Percentiles rank a stretch among this genome's conserved stretches.
phyloP scores from a whole-genome alignment of 2,329 filamentous ascomycete genomes.

The Septoria linicola region DNA sequence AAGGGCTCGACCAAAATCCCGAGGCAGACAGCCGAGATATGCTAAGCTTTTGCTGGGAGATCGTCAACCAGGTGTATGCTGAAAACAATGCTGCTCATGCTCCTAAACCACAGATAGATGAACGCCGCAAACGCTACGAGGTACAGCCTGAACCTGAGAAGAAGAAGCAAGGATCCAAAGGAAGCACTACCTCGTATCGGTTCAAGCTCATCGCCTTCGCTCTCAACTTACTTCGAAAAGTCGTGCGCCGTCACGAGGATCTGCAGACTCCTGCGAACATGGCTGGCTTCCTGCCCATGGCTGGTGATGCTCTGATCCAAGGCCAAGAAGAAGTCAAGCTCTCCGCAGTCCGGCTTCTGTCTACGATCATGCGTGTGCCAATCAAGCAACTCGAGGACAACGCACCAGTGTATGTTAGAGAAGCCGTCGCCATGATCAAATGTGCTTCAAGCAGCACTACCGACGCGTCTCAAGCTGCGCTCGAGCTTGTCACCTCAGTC shows the following conservation, averaged over 20 bases:
- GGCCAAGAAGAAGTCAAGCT: conserved; percentile 92
- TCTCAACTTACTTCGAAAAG: conserved; percentile 78
- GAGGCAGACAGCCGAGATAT: conserved; percentile 76
- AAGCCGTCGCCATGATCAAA: conserved; percentile 79
- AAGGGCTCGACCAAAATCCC: conserved; percentile 79
- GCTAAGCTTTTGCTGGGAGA: conserved; percentile 91
- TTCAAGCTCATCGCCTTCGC: conserved; percentile 88
- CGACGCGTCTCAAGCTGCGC: conserved; percentile 79
- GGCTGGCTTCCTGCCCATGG: conserved; percentile 79
- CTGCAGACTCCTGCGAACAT: conserved; percentile 78
- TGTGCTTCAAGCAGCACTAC: conserved; percentile 74
- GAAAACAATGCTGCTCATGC: conserved; percentile 42
- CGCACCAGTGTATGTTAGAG: conserved; percentile 75
- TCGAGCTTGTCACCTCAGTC: conserved; percentile 84
- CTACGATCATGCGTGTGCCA: conserved; percentile 79
- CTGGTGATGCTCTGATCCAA: conserved; percentile 81
- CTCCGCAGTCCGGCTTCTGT: conserved; percentile 79
- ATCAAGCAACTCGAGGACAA: conserved; percentile 68
- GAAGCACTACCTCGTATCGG: conserved; percentile 72
- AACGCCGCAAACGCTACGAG: conserved; percentile 56
- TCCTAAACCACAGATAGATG: conserved; percentile 18
- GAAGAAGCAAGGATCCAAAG: conserved; percentile 56
- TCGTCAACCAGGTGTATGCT: conserved; percentile 79
- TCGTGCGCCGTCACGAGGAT: conserved; percentile 81
- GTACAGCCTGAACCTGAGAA: conserved; percentile 75